Conservation (phyloP, 148 eudicot species). For the Nepenthes gracilis region DNA sequence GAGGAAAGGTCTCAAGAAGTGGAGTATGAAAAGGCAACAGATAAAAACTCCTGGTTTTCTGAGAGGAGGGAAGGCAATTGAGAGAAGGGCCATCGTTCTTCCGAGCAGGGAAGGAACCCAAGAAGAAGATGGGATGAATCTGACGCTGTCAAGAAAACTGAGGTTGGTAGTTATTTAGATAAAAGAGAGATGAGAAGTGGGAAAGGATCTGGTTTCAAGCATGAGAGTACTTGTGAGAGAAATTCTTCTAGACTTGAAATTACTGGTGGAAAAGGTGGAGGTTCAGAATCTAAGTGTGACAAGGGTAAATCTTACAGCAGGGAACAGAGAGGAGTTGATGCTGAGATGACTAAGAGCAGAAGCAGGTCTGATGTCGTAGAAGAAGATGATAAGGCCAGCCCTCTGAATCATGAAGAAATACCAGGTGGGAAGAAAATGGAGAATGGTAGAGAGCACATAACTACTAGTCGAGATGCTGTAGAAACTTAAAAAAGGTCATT, state of each 20-base stretch:
- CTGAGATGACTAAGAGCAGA: slow-evolving; percentile 45
- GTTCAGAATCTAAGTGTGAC: slow-evolving; percentile 26
- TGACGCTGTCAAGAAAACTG: slow-evolving; percentile 21
- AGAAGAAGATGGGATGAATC: slow-evolving; percentile 57
- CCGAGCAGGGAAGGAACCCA: slow-evolving; percentile 19
- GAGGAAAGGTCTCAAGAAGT: slow-evolving; percentile 33
- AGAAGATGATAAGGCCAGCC: slow-evolving; percentile 30
- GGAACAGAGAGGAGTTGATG: slow-evolving; percentile 40
- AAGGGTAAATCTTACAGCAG: slow-evolving; percentile 37
- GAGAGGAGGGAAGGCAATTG: slow-evolving; percentile 34
- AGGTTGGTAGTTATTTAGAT: slow-evolving; percentile 19
- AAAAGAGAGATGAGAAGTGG: slow-evolving; percentile 24
- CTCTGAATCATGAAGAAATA: slow-evolving; percentile 26
- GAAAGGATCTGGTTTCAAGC: slow-evolving; percentile 23
- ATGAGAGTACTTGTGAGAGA: slow-evolving; percentile 28
- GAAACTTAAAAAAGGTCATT: slow-evolving; percentile 36
- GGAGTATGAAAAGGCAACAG: slow-evolving; percentile 32
- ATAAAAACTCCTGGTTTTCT: slow-evolving; percentile 30
- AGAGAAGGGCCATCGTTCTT: slow-evolving; percentile 32
- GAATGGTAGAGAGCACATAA: slow-evolving; percentile 30
- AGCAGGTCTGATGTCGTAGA: slow-evolving; percentile 37
- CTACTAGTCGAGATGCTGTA: slow-evolving; percentile 20
- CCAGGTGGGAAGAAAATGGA: slow-evolving; percentile 34
- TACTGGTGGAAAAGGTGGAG: slow-evolving; percentile 20
- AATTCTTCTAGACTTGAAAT: slow-evolving; percentile 21